Base-by-base conservation (phyloP, 2,329 filamentous ascomycete genomes). In the Neofusicoccum cordaticola region DNA sequence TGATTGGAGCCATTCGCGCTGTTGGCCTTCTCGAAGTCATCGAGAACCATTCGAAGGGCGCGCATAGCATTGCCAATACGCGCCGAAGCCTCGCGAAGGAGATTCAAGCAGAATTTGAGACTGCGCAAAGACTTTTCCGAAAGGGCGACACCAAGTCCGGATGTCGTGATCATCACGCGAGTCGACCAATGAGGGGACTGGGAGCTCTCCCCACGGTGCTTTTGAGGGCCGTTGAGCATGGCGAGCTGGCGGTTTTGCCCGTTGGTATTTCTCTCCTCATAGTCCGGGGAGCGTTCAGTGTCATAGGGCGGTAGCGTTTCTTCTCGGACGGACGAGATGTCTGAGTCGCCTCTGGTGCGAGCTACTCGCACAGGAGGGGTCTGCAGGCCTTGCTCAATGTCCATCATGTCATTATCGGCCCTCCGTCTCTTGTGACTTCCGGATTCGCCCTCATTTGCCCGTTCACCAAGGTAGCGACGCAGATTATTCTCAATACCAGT, bases 401-500 rank as follows among this genome's bases (percentile, higher is more conserved):
- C 83, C 74, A 82, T 79, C 19, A 78, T 75, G 19, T 78, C 73
- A 9, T 70, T 63, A 37, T 73, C 75, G 17, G 82, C 76, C 62
- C 83, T 78, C 65, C 81, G 77, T 56, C 83, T 76, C 68, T 79
- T 75, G 45, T 79, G 71, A 66, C 73, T 68, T 60, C 67, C 35
- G 2, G 34, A 48, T 3, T 74, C 68, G 48, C 82, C 70, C 76
- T 85, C 51, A 82, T 85, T 78, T 48, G 86, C 82, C 48, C 86
- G 81, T 63, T 77, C 85, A 17, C 86, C 86, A 6, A 97, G 81
- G 69, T 96, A 95, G 86, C 93, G 93, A 57, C 95, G 85, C 13
- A 97, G 85, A 64, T 92, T 90, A 63, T 89, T 89, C 74, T 98
- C 93, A 2, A 97, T 90, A 66, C 94, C 94, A 0, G 94, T 97